Conservation (phyloP, 257 asterid species). For the Gynochthodes officinalis region DNA sequence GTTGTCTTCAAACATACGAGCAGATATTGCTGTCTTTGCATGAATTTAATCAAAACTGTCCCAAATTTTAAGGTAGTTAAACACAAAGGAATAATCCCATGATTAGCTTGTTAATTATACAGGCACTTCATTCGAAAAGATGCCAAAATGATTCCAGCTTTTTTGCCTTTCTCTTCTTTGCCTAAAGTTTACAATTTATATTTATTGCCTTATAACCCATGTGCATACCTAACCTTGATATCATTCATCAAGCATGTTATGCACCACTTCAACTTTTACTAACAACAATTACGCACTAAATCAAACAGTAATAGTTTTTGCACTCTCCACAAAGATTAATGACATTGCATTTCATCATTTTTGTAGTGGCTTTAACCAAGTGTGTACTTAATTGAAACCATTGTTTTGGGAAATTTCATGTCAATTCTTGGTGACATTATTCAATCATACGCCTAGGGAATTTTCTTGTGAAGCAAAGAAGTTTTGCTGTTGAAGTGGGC, state of each 20-base stretch:
- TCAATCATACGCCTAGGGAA: neutral
- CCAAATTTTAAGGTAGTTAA: slow-evolving; percentile 27
- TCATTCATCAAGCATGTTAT: slow-evolving; percentile 57
- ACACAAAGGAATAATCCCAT: slow-evolving; percentile 36
- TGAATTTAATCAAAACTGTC: slow-evolving; percentile 12
- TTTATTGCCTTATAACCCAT: slow-evolving; percentile 35
- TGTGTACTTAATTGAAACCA: too few species aligned
- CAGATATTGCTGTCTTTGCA: slow-evolving; percentile 13
- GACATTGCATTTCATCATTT: too few species aligned
- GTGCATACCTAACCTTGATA: slow-evolving; percentile 59
- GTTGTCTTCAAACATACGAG: slow-evolving; percentile 22
- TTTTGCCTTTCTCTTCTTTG: neutral
- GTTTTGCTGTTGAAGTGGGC: neutral
- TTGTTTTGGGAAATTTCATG: neutral
- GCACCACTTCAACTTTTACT: slow-evolving; percentile 20
- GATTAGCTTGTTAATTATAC: slow-evolving; percentile 36
- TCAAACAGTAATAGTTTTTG: too few species aligned
- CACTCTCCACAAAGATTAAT: too few species aligned
- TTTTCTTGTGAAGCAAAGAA: neutral
- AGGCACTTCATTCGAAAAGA: slow-evolving; percentile 22
- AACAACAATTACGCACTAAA: slow-evolving; percentile 8
- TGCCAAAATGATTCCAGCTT: slow-evolving; percentile 8
- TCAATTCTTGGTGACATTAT: neutral
- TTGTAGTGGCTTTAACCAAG: too few species aligned
- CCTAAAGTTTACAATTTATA: neutral